phyloP scores from a whole-genome alignment of 768 basidiomycete species.

The Termitomyces heimii region DNA sequence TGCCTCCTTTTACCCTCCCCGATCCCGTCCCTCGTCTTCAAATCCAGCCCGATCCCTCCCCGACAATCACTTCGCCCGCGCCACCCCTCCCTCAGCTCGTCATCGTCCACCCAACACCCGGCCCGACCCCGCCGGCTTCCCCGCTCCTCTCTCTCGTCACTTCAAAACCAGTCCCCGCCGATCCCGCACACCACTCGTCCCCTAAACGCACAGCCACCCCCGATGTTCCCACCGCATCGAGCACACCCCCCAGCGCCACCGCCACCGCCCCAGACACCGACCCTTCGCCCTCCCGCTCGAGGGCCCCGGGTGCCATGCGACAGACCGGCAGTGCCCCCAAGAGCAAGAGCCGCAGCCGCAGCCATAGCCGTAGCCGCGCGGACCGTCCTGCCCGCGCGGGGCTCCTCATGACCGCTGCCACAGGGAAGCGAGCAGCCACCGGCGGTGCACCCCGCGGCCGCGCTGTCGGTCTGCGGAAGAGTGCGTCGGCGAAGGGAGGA shows the following conservation, averaged over 20 bases:
- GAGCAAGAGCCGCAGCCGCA: conserved; percentile 12
- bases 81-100: conserved; percentile 48
- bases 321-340: conserved; percentile 5
- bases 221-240: no score
- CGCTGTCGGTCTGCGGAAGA: conserved; percentile 1
- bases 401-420: conserved; percentile 9
- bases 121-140: conserved; percentile 69
- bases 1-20: background rate
- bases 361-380: conserved; percentile 5
- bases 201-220: no score
- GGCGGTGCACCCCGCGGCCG: conserved; percentile 1
- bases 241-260: no score
- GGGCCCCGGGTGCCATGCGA: conserved; percentile 4
- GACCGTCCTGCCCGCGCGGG: conserved; percentile 9
- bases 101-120: conserved; percentile 72
- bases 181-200: no score
- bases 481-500: background rate
- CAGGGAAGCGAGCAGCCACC: background rate
- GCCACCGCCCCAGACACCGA: background rate
- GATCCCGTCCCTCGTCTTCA: background rate
- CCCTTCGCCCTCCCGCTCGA: background rate
- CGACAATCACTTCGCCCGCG: background rate
- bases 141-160: conserved; percentile 28
- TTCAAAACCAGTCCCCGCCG: no score
- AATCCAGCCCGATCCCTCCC: conserved; percentile 2